phyloP scores from a whole-genome alignment of 768 basidiomycete species.

The Termitomyces sp. region DNA sequence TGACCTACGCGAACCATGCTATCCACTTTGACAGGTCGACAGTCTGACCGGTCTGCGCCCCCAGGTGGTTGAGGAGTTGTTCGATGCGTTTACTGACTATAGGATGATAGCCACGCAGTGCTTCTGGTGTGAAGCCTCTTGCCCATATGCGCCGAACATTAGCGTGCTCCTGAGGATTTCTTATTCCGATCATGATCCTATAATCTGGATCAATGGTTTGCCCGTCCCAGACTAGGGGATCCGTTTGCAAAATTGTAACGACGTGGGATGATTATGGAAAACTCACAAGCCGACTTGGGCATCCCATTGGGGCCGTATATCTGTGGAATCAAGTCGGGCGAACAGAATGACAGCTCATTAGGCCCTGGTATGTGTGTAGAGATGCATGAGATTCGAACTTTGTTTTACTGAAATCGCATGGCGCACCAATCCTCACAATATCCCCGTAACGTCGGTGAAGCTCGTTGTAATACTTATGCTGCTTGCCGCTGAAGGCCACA shows the following conservation, averaged over 20 bases:
- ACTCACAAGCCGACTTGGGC: constrained; percentile 27
- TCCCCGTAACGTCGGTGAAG: constrained; percentile 49
- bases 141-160: constrained; percentile 34
- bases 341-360: constrained; percentile 37
- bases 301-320: constrained; percentile 32
- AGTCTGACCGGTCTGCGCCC: constrained; percentile 1
- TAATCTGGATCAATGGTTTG: constrained; percentile 14
- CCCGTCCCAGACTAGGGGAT: constrained; percentile 25
- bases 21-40: constrained; percentile 30
- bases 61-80: constrained; percentile 20
- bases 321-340: constrained; percentile 23
- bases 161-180: constrained; percentile 26
- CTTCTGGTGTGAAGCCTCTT: constrained; percentile 26
- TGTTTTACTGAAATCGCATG: background rate
- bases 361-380: constrained; percentile 24
- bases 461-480: constrained; percentile 33
- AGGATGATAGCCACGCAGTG: constrained; percentile 22
- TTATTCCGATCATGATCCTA: constrained; percentile 21
- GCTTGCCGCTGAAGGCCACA: constrained; percentile 28
- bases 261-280: no score
- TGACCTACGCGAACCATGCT: constrained; percentile 31
- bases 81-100: constrained; percentile 6
- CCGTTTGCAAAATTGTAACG: fast-evolving
- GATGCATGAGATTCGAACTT: background rate
- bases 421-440: constrained; percentile 47